Conservation (phyloP, 208 protist species). For the Leishmania mexicana region DNA sequence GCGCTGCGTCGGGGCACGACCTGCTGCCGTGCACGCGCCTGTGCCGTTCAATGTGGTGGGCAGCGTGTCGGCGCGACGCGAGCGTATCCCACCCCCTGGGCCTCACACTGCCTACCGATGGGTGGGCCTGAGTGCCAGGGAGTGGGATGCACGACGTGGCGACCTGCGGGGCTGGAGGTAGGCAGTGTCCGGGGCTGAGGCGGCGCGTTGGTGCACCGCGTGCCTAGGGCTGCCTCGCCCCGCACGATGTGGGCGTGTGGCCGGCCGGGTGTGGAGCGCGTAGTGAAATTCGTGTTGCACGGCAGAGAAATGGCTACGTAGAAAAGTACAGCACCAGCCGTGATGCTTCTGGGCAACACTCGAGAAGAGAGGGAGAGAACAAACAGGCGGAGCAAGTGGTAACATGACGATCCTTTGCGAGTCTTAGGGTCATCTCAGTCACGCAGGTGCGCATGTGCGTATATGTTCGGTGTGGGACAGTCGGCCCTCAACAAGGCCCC, state of each 20-base stretch:
- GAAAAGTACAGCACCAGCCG: not conserved
- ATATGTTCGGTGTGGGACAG: not conserved
- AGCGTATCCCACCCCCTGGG: not conserved
- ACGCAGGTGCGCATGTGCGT: not conserved
- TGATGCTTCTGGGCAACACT: not conserved
- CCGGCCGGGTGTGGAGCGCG: not conserved
- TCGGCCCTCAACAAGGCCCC: not conserved
- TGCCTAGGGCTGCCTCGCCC: not conserved
- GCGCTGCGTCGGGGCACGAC: not conserved
- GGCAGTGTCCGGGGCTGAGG: not conserved
- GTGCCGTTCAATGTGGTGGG: not conserved
- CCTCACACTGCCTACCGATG: not conserved
- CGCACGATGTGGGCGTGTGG: not conserved
- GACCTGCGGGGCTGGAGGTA: not conserved
- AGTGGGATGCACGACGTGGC: not conserved
- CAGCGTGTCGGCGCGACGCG: not conserved
- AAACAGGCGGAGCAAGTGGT: not conserved
- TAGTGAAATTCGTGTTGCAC: not conserved
- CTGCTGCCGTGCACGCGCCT: not conserved
- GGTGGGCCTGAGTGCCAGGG: not conserved
- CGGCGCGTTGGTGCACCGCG: not conserved
- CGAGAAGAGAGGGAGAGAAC: not conserved
- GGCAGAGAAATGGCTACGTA: not conserved
- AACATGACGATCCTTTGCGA: not conserved
- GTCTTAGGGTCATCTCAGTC: not conserved